Evolutionary conservation across 1,284 basidiomycete genomes (phyloP).

Genomic region (Puccinia novopanici): DNA sequence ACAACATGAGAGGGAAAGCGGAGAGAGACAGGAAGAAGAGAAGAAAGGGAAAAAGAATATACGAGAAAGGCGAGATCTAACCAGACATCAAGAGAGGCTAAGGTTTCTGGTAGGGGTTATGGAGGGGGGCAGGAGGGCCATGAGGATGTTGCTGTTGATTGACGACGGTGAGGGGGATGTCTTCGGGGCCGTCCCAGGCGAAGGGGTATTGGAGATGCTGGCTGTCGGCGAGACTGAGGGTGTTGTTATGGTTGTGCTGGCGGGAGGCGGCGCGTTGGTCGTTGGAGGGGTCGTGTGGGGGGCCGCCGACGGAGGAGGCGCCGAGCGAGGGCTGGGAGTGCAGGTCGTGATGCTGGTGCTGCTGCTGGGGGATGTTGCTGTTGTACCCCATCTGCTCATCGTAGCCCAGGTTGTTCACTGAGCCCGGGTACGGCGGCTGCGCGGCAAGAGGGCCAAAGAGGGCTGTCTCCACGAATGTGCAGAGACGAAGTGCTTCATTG

Average conservation of each 20-base stretch:
- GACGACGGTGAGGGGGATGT: constrained; percentile 33
- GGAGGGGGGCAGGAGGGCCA: background rate
- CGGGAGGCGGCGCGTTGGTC: background rate
- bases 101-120: background rate
- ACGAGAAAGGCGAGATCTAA: too few species aligned
- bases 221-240: background rate
- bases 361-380: constrained; percentile 5
- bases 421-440: constrained; percentile 52
- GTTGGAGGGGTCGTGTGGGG: background rate
- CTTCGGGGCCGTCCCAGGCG: constrained; percentile 28
- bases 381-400: background rate
- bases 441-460: constrained; percentile 51
- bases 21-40: too few species aligned
- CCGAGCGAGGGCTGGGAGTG: background rate
- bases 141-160: background rate
- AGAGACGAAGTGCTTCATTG: too few species aligned
- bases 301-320: background rate
- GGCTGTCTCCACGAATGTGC: too few species aligned
- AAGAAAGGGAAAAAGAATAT: too few species aligned
- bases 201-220: constrained; percentile 12
- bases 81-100: too few species aligned
- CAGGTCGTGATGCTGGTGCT: background rate
- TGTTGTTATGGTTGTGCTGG: background rate
- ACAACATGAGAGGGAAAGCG: too few species aligned
- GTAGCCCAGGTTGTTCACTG: constrained; percentile 27